Evolutionary conservation across 805 yeast genomes (phyloP), one percentile per base, ranked within the genome.

Genomic region (Suhomyces tanzawaensis): DNA sequence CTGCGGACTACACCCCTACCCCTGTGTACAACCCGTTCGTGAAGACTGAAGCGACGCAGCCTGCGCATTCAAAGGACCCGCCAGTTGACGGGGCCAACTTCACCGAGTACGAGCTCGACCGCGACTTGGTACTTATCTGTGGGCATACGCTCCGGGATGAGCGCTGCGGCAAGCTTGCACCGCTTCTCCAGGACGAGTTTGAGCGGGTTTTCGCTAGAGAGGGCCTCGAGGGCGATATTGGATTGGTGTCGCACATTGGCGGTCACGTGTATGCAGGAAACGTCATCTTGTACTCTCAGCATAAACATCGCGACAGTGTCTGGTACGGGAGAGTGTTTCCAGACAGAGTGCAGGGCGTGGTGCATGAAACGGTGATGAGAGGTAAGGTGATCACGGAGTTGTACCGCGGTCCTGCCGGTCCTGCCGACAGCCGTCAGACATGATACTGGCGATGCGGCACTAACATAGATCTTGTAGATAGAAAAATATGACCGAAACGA

Each of bases 261-360:
- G 96, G 96, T 0, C 96, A 87, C 55, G 85, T 73, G 2, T 87
- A 77, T 58, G 95, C 96, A 1, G 95, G 95, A 0, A 87, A 87
- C 51, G 77, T 87, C 11, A 62, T 85, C 2, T 72, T 75, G 35
- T 79, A 80, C 45, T 58, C 60, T 4, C 43, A 39, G 19, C 66
- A 67, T 33, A 57, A 55, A 8, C 18, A 19, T 14, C 54, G 61
- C 22, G 66, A 67, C 32, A 57, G 68, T 12, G 58, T 81, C 2
- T 86, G 95, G 95, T 86, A 85, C 54, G 93, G 95, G 0, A 66
- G 86, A 36, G 88, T 86, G 2, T 61, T 66, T 33, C 88, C 91
- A 0, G 63, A 68, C 4, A 71, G 75, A 31, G 81, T 86, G n/a
- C 84, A 80, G 49, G 82, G 84, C 0, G 70, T 87, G 4, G 73